A percentile compares a stretch with the other conserved stretches of the same genome.
Evolutionary conservation across 495 filamentous ascomycete species (phyloP).

Genomic region (Trypethelium eluteriae): DNA sequence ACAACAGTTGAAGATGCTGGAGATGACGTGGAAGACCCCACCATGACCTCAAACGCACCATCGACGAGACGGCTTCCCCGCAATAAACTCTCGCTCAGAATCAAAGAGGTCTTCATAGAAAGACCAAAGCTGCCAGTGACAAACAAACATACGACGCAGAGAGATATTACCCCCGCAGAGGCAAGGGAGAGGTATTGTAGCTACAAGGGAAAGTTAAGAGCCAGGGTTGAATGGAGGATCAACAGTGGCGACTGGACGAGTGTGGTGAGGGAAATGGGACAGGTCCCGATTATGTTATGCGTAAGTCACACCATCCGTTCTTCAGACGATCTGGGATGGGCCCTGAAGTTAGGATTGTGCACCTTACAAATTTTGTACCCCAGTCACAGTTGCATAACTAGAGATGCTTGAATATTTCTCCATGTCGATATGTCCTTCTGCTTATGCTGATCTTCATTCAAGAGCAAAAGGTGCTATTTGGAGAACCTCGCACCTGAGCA

Average conservation of each 20-base stretch:
- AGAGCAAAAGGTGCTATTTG: conserved; percentile 86
- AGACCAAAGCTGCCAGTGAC: conserved; percentile 63
- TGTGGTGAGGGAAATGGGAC: conserved; percentile 72
- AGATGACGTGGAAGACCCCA: conserved; percentile 29
- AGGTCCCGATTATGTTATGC: conserved; percentile 87
- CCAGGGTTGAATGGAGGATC: conserved; percentile 69
- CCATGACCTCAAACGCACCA: conserved; percentile 33
- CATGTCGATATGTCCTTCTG: conserved; percentile 16
- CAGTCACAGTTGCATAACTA: too few species aligned
- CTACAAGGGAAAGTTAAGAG: conserved; percentile 79
- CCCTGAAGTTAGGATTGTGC: neutral
- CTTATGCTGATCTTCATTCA: conserved; percentile 4
- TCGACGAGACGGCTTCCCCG: conserved; percentile 40
- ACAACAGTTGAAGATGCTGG: conserved; percentile 3
- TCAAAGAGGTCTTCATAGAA: conserved; percentile 69
- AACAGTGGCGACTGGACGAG: conserved; percentile 79
- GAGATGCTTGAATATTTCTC: conserved; percentile 7
- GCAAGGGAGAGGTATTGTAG: conserved; percentile 89
- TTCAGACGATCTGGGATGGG: neutral
- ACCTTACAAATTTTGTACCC: neutral
- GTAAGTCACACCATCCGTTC: conserved; percentile 33
- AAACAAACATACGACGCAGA: conserved; percentile 71
- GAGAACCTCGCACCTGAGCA: conserved; percentile 72
- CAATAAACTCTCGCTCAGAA: conserved; percentile 65
- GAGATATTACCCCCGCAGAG: conserved; percentile 84